A percentile compares a stretch with the other conserved stretches of the same genome.
Conservation (phyloP, 306 rosid genomes). For the Casuarina equisetifolia region DNA sequence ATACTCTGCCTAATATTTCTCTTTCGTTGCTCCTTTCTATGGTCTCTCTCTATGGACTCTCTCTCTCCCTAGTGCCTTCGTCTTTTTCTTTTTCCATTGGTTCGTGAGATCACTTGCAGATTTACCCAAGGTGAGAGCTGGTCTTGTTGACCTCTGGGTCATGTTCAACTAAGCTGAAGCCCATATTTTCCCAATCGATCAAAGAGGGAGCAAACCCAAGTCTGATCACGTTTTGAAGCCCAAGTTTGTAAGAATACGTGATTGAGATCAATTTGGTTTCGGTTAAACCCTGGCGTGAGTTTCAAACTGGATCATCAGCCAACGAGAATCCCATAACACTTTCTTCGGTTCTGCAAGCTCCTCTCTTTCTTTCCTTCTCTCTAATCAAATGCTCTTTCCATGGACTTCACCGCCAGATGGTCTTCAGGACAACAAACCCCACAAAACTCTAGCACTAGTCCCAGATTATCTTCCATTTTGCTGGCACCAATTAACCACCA, state of each 20-base stretch:
- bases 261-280: neutral
- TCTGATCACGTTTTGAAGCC: neutral
- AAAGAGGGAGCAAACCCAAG: neutral
- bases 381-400: neutral
- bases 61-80: neutral
- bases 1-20: neutral
- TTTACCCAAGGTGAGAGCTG: no score
- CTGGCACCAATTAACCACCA: conserved; percentile 23
- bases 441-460: neutral
- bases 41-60: neutral
- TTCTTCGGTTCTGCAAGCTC: neutral
- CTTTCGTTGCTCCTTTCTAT: neutral
- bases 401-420: neutral
- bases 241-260: neutral
- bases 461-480: conserved; percentile 2
- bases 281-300: neutral
- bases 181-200: neutral
- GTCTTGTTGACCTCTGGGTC: no score
- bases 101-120: no score
- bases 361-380: neutral
- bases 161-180: neutral
- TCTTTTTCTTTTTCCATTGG: neutral
- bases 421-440: neutral
- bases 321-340: neutral
- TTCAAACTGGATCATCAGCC: neutral